Percentiles rank a stretch among this genome's conserved stretches.
These are phyloP conservation scores for Hericium erinaceus DNA, from an alignment of 768 basidiomycete genomes.

Conservation along the genomic window DNA sequence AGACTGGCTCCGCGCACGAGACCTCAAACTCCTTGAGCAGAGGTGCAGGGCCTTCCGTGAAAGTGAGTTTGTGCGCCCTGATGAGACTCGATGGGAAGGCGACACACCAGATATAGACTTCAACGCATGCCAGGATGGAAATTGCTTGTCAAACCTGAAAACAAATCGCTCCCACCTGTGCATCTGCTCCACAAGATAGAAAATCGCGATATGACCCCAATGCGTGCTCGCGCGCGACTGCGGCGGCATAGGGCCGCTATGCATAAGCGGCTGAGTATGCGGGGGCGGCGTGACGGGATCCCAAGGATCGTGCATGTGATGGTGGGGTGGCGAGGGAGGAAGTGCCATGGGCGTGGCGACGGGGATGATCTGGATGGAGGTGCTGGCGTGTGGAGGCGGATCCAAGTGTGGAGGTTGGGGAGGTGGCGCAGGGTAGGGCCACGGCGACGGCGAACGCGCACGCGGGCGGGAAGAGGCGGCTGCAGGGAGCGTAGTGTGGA, in stretches of 20 bases:
- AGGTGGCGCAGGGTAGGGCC: slow-evolving; percentile 16
- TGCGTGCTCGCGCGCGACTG: slow-evolving; percentile 41
- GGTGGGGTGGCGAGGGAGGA: slow-evolving; percentile 12
- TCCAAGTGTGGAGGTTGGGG: slow-evolving; percentile 16
- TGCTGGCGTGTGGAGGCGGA: slow-evolving; percentile 11
- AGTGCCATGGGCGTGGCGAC: slow-evolving; percentile 10
- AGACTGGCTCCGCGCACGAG: slow-evolving; percentile 53
- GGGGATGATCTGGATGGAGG: slow-evolving; percentile 15
- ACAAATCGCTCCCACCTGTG: slow-evolving; percentile 76
- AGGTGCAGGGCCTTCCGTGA: slow-evolving; percentile 54
- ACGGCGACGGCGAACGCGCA: slow-evolving; percentile 15
- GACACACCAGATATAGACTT: slow-evolving; percentile 60
- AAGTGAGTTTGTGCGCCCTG: slow-evolving; percentile 7
- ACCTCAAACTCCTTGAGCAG: slow-evolving; percentile 70
- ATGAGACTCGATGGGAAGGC: not conserved
- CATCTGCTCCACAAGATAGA: slow-evolving; percentile 73
- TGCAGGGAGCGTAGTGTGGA: slow-evolving; percentile 20
- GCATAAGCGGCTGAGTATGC: slow-evolving; percentile 12
- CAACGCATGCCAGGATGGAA: slow-evolving; percentile 63
- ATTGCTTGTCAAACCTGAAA: slow-evolving; percentile 71
- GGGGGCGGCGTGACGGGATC: slow-evolving; percentile 8
- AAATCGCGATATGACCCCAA: slow-evolving; percentile 77
- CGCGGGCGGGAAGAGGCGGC: slow-evolving; percentile 5
- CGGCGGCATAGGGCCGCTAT: slow-evolving; percentile 12
- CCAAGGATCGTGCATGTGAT: slow-evolving; percentile 5